phyloP scores from a whole-genome alignment of 2,329 filamentous ascomycete genomes.

The Trichoderma guizhouense region DNA sequence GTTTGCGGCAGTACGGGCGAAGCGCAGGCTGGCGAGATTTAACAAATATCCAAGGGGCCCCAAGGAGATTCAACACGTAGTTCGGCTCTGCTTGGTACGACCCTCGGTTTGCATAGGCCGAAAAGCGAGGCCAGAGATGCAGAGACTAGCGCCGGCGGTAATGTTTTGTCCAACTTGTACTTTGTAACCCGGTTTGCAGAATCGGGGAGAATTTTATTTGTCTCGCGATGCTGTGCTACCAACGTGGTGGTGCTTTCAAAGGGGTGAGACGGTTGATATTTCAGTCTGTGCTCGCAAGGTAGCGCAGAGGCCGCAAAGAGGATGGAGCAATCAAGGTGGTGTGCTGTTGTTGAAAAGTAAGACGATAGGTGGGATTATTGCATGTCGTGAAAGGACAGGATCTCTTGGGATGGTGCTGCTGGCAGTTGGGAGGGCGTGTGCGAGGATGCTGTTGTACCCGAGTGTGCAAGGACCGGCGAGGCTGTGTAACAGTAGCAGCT shows the following conservation, averaged over 20 bases:
- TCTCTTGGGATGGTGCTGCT: constrained; percentile 15
- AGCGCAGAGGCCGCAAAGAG: background rate
- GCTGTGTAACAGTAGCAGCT: constrained; percentile 10
- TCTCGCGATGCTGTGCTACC: background rate
- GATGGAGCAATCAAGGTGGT: background rate
- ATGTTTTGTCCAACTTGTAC: background rate
- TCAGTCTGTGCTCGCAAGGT: background rate
- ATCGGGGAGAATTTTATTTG: constrained; percentile 4
- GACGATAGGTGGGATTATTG: constrained; percentile 20
- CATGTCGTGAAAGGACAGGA: constrained; percentile 23
- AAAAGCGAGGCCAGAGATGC: background rate
- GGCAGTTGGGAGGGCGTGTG: constrained; percentile 13
- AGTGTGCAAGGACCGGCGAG: constrained; percentile 7
- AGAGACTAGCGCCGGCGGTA: background rate
- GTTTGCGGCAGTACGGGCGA: background rate
- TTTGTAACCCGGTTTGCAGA: background rate
- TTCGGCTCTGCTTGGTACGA: constrained; percentile 7
- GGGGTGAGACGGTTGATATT: background rate
- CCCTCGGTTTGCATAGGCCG: constrained; percentile 11
- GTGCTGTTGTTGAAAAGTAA: background rate
- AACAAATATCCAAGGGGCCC: background rate
- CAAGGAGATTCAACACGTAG: background rate
- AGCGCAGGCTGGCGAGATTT: background rate
- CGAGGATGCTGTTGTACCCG: constrained; percentile 15
- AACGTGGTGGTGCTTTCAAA: background rate